These are phyloP conservation scores for Ophiostoma sp. DNA, from an alignment of 2,329 filamentous ascomycete species.

Conservation along the genomic window DNA sequence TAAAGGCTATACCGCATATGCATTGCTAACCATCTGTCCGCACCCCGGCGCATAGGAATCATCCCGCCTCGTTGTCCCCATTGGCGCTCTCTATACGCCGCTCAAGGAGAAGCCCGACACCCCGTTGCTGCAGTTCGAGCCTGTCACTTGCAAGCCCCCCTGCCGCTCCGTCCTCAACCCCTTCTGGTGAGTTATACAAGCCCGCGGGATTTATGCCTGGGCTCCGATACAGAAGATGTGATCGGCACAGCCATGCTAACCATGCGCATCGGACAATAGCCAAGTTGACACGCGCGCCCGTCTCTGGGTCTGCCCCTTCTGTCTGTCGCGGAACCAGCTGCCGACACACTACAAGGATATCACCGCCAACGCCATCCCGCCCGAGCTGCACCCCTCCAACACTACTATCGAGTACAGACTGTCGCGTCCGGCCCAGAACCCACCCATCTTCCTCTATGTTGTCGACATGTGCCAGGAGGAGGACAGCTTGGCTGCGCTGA, in stretches of 20 bases:
- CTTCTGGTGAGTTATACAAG: slow-evolving; percentile 64
- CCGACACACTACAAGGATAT: slow-evolving; percentile 89
- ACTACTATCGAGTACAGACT: slow-evolving; percentile 88
- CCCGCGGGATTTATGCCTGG: neutral
- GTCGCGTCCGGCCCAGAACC: slow-evolving; percentile 73
- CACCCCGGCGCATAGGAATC: slow-evolving; percentile 60
- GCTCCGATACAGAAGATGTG: neutral
- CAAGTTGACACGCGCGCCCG: slow-evolving; percentile 78
- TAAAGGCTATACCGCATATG: neutral
- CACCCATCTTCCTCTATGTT: slow-evolving; percentile 81
- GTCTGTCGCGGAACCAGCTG: slow-evolving; percentile 73
- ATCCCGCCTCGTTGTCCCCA: slow-evolving; percentile 87
- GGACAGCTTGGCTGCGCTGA: slow-evolving; percentile 73
- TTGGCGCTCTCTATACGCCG: slow-evolving; percentile 91
- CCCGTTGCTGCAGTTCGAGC: slow-evolving; percentile 88
- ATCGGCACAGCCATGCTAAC: slow-evolving; percentile 28
- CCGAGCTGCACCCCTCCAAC: slow-evolving; percentile 73
- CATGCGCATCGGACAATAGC: slow-evolving; percentile 39
- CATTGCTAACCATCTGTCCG: slow-evolving; percentile 5
- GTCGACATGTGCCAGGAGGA: slow-evolving; percentile 87
- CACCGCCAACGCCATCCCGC: slow-evolving; percentile 72
- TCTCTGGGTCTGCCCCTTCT: slow-evolving; percentile 87
- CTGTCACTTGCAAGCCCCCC: slow-evolving; percentile 91
- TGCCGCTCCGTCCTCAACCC: slow-evolving; percentile 95
- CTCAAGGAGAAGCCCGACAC: slow-evolving; percentile 91